These are phyloP conservation scores for Pyrenophora tritici-repentis DNA, from an alignment of 2,329 filamentous ascomycete species.

Conservation along the genomic window DNA sequence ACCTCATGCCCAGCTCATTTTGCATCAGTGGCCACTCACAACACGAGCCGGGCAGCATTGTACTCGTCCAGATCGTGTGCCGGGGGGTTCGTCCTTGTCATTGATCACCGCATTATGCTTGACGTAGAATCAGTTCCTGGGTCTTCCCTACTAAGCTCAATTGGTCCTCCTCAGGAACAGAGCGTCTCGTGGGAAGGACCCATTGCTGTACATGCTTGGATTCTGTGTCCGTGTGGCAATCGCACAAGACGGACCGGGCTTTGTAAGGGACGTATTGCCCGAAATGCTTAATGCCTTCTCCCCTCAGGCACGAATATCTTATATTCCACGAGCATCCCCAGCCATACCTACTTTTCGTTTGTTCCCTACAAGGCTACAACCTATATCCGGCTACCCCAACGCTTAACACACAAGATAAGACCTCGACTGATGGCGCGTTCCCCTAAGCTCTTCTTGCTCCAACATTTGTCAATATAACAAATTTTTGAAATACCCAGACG, in stretches of 20 bases:
- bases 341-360: slow-evolving; percentile 33
- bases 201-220: slow-evolving; percentile 48
- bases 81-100: slow-evolving; percentile 45
- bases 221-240: slow-evolving; percentile 50
- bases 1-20: slow-evolving; percentile 45
- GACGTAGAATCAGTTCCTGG: slow-evolving; percentile 49
- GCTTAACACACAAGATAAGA: slow-evolving; percentile 48
- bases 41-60: slow-evolving; percentile 46
- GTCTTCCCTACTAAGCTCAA: slow-evolving; percentile 50
- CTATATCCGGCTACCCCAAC: slow-evolving; percentile 48
- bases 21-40: slow-evolving; percentile 49
- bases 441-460: slow-evolving; percentile 43
- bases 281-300: slow-evolving; percentile 48
- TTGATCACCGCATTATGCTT: slow-evolving; percentile 54
- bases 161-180: slow-evolving; percentile 50
- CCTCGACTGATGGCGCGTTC: slow-evolving; percentile 45
- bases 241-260: slow-evolving; percentile 46
- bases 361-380: slow-evolving; percentile 38
- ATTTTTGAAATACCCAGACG: slow-evolving; percentile 47
- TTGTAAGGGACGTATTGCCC: slow-evolving; percentile 44
- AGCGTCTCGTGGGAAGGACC: slow-evolving; percentile 49
- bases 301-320: slow-evolving; percentile 44
- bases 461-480: slow-evolving; percentile 51
- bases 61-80: slow-evolving; percentile 47
- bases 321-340: slow-evolving; percentile 48